Percentiles rank a stretch among this genome's conserved stretches.
Conservation (phyloP, 495 filamentous ascomycete genomes). For the Terfezia boudieri region DNA sequence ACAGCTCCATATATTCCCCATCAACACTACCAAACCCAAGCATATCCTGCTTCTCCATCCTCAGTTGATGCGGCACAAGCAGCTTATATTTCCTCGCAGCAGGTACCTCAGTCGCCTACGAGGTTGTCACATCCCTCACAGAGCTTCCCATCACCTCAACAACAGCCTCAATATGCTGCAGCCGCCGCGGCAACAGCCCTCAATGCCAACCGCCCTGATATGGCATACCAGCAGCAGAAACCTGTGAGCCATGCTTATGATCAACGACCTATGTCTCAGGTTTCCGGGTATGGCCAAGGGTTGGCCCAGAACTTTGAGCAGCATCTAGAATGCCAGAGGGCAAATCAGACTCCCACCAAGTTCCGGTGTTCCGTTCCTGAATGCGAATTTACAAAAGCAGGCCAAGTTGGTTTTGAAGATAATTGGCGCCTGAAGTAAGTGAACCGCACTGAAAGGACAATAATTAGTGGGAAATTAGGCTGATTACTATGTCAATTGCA, state of each 20-base stretch:
- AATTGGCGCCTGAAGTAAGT: too few species aligned
- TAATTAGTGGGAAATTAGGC: too few species aligned
- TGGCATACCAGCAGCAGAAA: background rate
- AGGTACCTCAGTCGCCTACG: slow-evolving; percentile 10
- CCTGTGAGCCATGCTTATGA: background rate
- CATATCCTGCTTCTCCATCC: background rate
- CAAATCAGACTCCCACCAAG: too few species aligned
- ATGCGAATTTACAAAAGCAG: too few species aligned
- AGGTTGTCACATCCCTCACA: slow-evolving; percentile 6
- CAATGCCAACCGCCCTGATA: slow-evolving; percentile 4
- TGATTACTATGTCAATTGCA: too few species aligned
- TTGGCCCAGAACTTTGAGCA: too few species aligned
- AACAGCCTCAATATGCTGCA: slow-evolving; percentile 8
- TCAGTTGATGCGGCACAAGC: background rate
- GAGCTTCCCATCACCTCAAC: slow-evolving; percentile 6
- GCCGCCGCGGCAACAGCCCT: slow-evolving; percentile 14
- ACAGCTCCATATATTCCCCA: background rate
- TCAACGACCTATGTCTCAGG: background rate
- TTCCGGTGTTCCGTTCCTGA: too few species aligned
- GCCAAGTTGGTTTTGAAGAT: too few species aligned
- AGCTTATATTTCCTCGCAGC: background rate
- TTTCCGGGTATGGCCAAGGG: background rate
- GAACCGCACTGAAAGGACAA: too few species aligned
- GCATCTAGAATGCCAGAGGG: too few species aligned
- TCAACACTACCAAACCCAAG: background rate